A percentile compares a stretch with the other conserved stretches of the same genome.
These are phyloP conservation scores for Alternaria solani DNA, from an alignment of 2,329 filamentous ascomycete genomes.

Conservation along the genomic window DNA sequence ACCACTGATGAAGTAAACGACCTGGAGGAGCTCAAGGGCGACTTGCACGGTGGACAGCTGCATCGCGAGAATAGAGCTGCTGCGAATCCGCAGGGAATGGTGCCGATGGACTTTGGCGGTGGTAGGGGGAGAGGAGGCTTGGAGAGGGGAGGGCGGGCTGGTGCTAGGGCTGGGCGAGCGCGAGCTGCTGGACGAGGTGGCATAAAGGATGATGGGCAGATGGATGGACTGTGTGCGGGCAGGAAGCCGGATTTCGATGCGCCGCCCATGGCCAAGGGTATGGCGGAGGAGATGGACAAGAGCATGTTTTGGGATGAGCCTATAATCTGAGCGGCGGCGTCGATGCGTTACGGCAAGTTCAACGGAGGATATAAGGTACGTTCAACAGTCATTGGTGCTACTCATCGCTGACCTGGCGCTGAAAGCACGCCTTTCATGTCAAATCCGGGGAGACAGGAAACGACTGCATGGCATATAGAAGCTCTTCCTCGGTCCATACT, in stretches of 20 bases:
- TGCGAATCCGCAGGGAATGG: not conserved
- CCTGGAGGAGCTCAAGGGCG: constrained; percentile 44
- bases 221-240: constrained; percentile 27
- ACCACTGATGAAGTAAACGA: constrained; percentile 35
- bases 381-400: not conserved
- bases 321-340: constrained; percentile 25
- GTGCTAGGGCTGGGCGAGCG: constrained; percentile 5
- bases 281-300: constrained; percentile 38
- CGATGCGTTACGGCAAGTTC: not conserved
- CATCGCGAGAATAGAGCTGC: constrained; percentile 45
- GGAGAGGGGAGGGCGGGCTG: not conserved
- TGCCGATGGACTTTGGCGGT: not conserved
- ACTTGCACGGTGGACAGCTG: constrained; percentile 45
- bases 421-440: not conserved
- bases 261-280: constrained; percentile 41
- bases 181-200: constrained; percentile 12
- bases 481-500: too few species aligned
- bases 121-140: not conserved
- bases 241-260: constrained; percentile 27
- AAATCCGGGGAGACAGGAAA: not conserved
- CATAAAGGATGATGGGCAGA: not conserved
- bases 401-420: not conserved
- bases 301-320: constrained; percentile 41
- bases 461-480: not conserved
- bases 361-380: too few species aligned